Percentiles rank a stretch among this genome's conserved stretches.
phyloP scores from a whole-genome alignment of 2,329 filamentous ascomycete species.

The Exophiala lecanii-corni region DNA sequence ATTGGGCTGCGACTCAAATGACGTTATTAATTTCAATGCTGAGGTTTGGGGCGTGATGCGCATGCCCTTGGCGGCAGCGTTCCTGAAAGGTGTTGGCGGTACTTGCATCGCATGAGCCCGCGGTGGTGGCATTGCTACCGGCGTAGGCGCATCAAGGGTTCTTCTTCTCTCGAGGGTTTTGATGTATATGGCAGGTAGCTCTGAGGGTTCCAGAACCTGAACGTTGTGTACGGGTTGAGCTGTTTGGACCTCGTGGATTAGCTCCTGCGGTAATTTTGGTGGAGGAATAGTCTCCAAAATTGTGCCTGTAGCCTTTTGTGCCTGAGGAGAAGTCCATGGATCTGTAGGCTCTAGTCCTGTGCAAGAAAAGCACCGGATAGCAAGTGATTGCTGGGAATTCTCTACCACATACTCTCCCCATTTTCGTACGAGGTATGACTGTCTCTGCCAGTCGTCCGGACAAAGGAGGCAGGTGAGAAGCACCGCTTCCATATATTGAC shows the following conservation, averaged over 20 bases:
- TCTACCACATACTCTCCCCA: conserved; percentile 92
- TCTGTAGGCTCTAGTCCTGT: conserved; percentile 79
- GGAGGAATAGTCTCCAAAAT: conserved; percentile 7
- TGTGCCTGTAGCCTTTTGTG: conserved; percentile 47
- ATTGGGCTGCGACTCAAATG: conserved; percentile 57
- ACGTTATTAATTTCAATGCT: conserved; percentile 84
- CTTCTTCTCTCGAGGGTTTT: conserved; percentile 23
- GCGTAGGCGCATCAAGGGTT: conserved; percentile 49
- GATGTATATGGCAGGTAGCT: conserved; percentile 21
- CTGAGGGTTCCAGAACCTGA: conserved; percentile 39
- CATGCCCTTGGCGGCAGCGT: conserved; percentile 37
- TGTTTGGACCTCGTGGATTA: not conserved
- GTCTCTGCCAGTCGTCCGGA: conserved; percentile 84
- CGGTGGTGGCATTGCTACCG: conserved; percentile 39
- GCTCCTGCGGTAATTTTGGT: conserved; percentile 2
- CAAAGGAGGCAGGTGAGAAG: conserved; percentile 79
- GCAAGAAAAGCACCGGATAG: conserved; percentile 89
- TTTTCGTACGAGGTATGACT: conserved; percentile 80
- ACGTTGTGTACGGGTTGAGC: too few species aligned
- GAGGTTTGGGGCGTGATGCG: conserved; percentile 69
- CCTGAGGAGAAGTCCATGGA: conserved; percentile 81
- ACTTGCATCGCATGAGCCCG: conserved; percentile 19
- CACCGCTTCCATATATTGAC: conserved; percentile 86
- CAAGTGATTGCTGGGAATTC: conserved; percentile 81
- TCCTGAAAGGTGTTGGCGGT: conserved; percentile 26